Base-by-base conservation (phyloP, 108 stramenopile species). In the Chaetoceros tenuissimus region DNA sequence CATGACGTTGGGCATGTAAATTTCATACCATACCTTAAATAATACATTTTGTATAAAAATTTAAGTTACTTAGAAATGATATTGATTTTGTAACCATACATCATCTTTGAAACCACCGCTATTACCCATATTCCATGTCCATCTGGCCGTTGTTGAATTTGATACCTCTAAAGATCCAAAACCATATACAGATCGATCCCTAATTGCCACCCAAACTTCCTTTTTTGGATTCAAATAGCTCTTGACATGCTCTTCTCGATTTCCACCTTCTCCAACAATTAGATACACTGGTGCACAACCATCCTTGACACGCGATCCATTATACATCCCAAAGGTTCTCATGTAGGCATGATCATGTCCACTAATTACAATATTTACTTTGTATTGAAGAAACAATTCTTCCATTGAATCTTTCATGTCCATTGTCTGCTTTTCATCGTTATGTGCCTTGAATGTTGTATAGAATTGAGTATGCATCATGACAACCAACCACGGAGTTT, bases 311-410 rank as follows among this genome's bases (percentile, higher is more conserved):
- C 69, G 51, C 25, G 49, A 51, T 20, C 68, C 78, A 51, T 75
- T 34, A 7, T 55, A 40, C 29, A 92, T 69, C 7, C 84, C 74
- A 24, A 73, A 45, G 40, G 84, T 85, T 10, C 94, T 63, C 61
- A 92, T 72, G 53, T 93, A 96, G 25, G 86, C 88, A 84, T 97
- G 96, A 44, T 92, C 83, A 67, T 97, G 96, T 28, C 94, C 96
- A 19, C 75, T 74, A 45, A 97, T 58, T 1, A 89, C 89, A 24
- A 92, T 57, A 69, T 97, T 92, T 31, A 97, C 94, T 21, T 67
- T 57, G 55, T 94, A 72, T 34, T 73, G 31, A 20, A 69, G 26
- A 57, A 96, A 76, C 40, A 96, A 31, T 0, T 80, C 79, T 70
- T 95, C 92, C 59, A 95, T 77, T 22, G 63, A 52, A 13, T 48